Conservation (phyloP, 306 rosid species). For the Cucurbita argyrosperma region DNA sequence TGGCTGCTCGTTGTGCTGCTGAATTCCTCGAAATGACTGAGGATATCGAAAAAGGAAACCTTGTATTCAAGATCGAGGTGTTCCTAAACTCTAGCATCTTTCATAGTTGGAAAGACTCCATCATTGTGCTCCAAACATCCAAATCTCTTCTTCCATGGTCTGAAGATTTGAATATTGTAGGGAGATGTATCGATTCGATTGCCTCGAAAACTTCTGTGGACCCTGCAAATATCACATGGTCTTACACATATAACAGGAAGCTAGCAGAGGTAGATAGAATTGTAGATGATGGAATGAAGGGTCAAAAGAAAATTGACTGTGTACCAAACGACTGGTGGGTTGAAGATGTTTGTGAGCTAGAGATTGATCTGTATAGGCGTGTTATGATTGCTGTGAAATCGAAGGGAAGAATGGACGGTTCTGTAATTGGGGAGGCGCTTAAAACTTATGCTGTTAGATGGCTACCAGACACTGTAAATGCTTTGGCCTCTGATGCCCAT, state of each 20-base stretch:
- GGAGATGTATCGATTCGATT: constrained; percentile 89
- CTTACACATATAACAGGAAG: constrained; percentile 75
- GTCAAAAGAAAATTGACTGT: constrained; percentile 33
- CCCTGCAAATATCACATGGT: constrained; percentile 71
- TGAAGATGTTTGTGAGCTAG: constrained; percentile 93
- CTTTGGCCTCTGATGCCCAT: constrained; percentile 63
- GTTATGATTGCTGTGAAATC: constrained; percentile 74
- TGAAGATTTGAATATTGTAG: constrained; percentile 74
- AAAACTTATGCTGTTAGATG: constrained; percentile 74
- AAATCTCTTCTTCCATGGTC: constrained; percentile 87
- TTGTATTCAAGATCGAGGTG: constrained; percentile 80
- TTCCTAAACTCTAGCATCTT: constrained; percentile 86
- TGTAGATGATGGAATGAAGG: constrained; percentile 35
- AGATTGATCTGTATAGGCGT: constrained; percentile 72
- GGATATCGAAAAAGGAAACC: constrained; percentile 70
- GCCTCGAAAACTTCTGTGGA: constrained; percentile 89
- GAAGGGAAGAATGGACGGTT: constrained; percentile 91
- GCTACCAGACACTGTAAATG: constrained; percentile 84
- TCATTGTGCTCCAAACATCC: constrained; percentile 80
- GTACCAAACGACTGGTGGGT: constrained; percentile 99
- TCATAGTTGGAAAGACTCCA: constrained; percentile 94
- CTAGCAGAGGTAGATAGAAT: constrained; percentile 44
- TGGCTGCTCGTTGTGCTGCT: constrained; percentile 91
- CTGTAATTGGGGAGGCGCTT: constrained; percentile 84
- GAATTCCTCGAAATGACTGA: constrained; percentile 92